phyloP scores from a whole-genome alignment of 176 grass and related monocot genomes.

The Aegilops bicornis region DNA sequence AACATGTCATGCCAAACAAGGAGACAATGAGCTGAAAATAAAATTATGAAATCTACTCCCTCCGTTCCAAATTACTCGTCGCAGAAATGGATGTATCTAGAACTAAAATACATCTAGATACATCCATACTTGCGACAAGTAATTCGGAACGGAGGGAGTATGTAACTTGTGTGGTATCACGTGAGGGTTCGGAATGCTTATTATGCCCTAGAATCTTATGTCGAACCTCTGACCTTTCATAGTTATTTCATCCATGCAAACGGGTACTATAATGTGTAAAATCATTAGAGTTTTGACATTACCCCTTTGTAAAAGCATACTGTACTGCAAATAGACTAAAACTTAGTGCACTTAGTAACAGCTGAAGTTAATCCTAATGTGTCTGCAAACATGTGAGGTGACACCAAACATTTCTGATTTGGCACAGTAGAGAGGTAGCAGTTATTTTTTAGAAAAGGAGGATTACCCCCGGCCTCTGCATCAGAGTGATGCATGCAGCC shows the following conservation, averaged over 20 bases:
- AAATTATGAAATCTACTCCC: slow-evolving; percentile 1
- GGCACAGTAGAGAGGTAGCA: not conserved
- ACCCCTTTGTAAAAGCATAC: not conserved
- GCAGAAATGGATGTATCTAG: too few species aligned
- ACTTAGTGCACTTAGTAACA: not conserved
- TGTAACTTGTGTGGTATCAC: not conserved
- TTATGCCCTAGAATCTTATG: too few species aligned
- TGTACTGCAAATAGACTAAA: not conserved
- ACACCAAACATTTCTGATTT: not conserved
- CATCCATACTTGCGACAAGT: too few species aligned
- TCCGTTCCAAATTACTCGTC: too few species aligned
- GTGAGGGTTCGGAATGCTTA: not conserved
- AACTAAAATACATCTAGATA: too few species aligned
- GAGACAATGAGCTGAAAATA: not conserved
- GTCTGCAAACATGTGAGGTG: not conserved
- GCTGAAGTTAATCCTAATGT: not conserved
- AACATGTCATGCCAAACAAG: not conserved
- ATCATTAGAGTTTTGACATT: not conserved
- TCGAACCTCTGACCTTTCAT: not conserved
- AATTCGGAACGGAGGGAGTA: too few species aligned
- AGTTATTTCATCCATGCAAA: not conserved
- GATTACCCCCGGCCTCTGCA: too few species aligned
- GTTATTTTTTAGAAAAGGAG: too few species aligned
- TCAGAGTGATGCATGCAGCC: too few species aligned
- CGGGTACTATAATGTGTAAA: not conserved